Percentiles rank a stretch among this genome's conserved stretches.
These are phyloP conservation scores for Sordariomycetes sp. DNA, from an alignment of 2,329 filamentous ascomycete species.

Conservation along the genomic window DNA sequence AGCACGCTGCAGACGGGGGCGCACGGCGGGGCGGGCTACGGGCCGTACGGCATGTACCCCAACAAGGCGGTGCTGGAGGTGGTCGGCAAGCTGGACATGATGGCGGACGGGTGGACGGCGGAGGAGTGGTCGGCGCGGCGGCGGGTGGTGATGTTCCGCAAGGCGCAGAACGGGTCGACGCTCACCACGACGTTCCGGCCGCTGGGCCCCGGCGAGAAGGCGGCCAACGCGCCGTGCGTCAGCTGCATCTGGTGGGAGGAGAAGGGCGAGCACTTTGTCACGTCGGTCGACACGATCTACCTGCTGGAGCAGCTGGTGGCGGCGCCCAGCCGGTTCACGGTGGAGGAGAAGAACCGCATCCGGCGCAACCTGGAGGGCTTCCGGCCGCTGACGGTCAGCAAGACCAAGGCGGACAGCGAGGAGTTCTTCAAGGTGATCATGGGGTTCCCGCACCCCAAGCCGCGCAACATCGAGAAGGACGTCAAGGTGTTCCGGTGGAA, in stretches of 20 bases:
- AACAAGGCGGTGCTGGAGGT: slow-evolving; percentile 80
- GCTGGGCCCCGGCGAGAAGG: slow-evolving; percentile 67
- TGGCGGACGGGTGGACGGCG: slow-evolving; percentile 72
- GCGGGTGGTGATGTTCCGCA: slow-evolving; percentile 79
- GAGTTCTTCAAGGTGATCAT: slow-evolving; percentile 99
- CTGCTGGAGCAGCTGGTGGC: slow-evolving; percentile 87
- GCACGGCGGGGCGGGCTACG: slow-evolving; percentile 40
- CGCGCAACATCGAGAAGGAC: slow-evolving; percentile 96
- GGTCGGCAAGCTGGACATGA: slow-evolving; percentile 70
- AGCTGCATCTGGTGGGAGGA: slow-evolving; percentile 98
- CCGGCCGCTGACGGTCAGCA: slow-evolving; percentile 84
- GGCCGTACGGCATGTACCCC: slow-evolving; percentile 72
- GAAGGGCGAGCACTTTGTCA: slow-evolving; percentile 83
- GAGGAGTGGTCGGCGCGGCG: slow-evolving; percentile 74
- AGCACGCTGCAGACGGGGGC: slow-evolving; percentile 36
- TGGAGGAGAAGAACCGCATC: slow-evolving; percentile 98
- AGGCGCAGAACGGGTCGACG: slow-evolving; percentile 71
- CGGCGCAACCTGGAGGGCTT: slow-evolving; percentile 92
- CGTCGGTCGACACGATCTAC: slow-evolving; percentile 92
- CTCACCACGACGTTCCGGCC: slow-evolving; percentile 73
- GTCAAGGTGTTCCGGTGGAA: slow-evolving; percentile 99
- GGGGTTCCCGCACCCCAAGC: slow-evolving; percentile 91
- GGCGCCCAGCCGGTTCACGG: slow-evolving; percentile 66
- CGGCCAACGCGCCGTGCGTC: slow-evolving; percentile 80
- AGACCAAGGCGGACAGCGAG: slow-evolving; percentile 83